A percentile compares a stretch with the other conserved stretches of the same genome.
Evolutionary conservation across 2,329 filamentous ascomycete genomes (phyloP).

Genomic region (Graphilbum ipis-grandicollis): DNA sequence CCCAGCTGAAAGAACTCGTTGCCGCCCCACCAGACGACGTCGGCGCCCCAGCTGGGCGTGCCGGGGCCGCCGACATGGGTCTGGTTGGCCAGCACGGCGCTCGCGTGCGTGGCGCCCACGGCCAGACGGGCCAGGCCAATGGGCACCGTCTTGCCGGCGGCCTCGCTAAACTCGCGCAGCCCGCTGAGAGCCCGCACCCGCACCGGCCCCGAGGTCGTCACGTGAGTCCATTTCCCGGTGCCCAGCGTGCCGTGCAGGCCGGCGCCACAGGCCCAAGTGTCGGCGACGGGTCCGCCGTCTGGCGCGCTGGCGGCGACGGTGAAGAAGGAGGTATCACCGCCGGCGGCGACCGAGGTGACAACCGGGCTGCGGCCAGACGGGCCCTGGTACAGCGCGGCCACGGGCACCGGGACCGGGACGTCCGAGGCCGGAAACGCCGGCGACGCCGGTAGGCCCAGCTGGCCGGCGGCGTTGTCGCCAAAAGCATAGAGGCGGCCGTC

Average conservation of each 20-base stretch:
- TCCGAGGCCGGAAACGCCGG: constrained; percentile 45
- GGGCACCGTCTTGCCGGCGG: constrained; percentile 45
- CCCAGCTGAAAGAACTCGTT: constrained; percentile 92
- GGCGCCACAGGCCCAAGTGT: constrained; percentile 75
- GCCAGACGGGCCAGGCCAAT: constrained; percentile 61
- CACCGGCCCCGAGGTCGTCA: constrained; percentile 51
- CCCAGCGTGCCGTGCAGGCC: constrained; percentile 74
- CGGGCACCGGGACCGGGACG: constrained; percentile 51
- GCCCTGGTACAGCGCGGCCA: constrained; percentile 48
- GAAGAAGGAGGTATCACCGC: constrained; percentile 76
- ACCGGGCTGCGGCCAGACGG: constrained; percentile 27
- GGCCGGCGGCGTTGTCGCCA: constrained; percentile 83
- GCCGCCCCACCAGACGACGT: constrained; percentile 85
- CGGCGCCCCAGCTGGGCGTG: constrained; percentile 70
- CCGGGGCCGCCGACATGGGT: constrained; percentile 38
- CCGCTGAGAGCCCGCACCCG: constrained; percentile 74
- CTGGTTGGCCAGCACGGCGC: constrained; percentile 70
- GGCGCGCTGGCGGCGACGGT: constrained; percentile 51
- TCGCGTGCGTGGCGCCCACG: constrained; percentile 64
- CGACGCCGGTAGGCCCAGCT: constrained; percentile 66
- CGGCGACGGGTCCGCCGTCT: constrained; percentile 44
- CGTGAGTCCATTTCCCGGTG: constrained; percentile 77
- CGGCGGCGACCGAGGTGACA: constrained; percentile 67
- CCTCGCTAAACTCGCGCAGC: constrained; percentile 76
- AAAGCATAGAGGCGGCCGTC: constrained; percentile 69